Evolutionary conservation across 1,139 yeast species (phyloP).

Genomic region (Geotrichum siamense): DNA sequence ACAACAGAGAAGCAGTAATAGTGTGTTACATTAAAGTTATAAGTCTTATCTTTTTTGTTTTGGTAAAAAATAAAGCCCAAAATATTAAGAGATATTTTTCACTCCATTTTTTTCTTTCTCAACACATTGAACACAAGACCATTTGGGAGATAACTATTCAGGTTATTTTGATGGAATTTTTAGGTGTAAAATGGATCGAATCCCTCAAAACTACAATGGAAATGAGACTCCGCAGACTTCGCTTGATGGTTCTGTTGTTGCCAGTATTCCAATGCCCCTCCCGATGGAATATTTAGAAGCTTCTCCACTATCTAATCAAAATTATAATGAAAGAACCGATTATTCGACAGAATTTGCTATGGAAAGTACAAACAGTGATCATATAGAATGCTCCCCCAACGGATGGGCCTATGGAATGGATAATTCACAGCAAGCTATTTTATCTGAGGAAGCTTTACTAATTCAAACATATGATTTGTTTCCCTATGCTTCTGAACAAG

Average conservation of each 20-base stretch:
- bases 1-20: no score
- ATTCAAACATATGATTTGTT: slow-evolving; percentile 6
- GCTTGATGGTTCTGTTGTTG: slow-evolving; percentile 8
- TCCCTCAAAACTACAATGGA: not conserved
- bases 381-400: not conserved
- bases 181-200: not conserved
- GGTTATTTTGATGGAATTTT: not conserved
- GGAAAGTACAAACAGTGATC: not conserved
- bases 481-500: slow-evolving; percentile 3
- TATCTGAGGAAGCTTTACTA: slow-evolving; percentile 16
- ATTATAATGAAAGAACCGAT: no score
- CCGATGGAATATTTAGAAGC: slow-evolving; percentile 1
- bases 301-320: slow-evolving; percentile 5
- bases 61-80: no score
- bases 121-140: no score
- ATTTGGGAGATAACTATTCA: no score
- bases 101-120: no score
- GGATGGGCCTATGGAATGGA: slow-evolving; percentile 17
- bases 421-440: slow-evolving; percentile 16
- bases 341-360: not conserved
- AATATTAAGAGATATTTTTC: no score
- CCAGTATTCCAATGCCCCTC: slow-evolving; percentile 5
- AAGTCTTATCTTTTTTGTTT: no score
- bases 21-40: no score
- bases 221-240: slow-evolving; percentile 4